Evolutionary conservation across 495 filamentous ascomycete species (phyloP), one percentile per base, ranked within the genome.

Genomic region (Penicillium ucsense): DNA sequence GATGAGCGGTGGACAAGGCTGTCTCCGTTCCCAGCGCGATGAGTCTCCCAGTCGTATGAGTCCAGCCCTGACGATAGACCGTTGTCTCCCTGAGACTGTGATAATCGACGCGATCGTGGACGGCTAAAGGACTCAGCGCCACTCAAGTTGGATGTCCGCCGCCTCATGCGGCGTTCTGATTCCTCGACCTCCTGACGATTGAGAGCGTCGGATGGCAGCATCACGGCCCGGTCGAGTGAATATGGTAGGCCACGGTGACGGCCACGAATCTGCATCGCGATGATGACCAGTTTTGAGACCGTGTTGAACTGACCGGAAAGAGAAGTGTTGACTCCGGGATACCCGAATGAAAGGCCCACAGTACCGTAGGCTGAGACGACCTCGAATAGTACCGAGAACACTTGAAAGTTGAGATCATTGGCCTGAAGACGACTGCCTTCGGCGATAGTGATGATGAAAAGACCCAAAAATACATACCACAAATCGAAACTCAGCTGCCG

Each of bases 331-430:
- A 77, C 73, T 6, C 61, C 67, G 0, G 85, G 76, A 43, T 90
- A 94, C 5, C 92, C 92, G 3, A 98, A 74, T 37, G 81, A 86
- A 43, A 98, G 74, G 33, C 92, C 92, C 35, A 98, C 92, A 3
- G 91, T 98, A 49, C 92, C 92, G 54, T 97, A 97, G 3, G 90
- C 90, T 36, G 83, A 88, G 46, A 95, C 83, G 40, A 94, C 80
- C 54, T 97, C 91, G 56, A 97, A 97, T 4, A 97, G 75, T 6
- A 94, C 78, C 11, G 76, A 69, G 63, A 92, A 97, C 56, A 90
- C 70, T 43, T 84, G 83, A 64, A 95, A 94, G 4, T 73, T 62
- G 50, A 74, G 76, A 47, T 83, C 72, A 41, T 70, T 70, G 48
- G 71, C 67, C 61, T 81, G 68, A 10, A 92, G 63, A 4, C 76